phyloP scores from a whole-genome alignment of 2,329 filamentous ascomycete species.

The Neofusicoccum laricinum region DNA sequence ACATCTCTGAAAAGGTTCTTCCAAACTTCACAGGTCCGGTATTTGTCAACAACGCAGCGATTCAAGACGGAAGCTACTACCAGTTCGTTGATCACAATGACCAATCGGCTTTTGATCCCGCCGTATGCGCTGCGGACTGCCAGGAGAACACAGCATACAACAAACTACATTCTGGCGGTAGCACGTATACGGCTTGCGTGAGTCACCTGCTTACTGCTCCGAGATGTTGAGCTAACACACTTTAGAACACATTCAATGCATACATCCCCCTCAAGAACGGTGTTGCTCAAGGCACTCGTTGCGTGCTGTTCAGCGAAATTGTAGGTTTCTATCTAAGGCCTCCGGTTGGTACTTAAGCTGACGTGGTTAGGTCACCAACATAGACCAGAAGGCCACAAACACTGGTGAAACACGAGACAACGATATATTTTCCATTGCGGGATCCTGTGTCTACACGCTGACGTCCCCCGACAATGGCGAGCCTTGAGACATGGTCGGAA shows the following conservation, averaged over 20 bases:
- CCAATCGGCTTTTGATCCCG: constrained; percentile 26
- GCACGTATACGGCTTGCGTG: constrained; percentile 35
- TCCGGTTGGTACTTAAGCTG: neutral
- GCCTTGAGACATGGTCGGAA: no score
- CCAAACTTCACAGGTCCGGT: constrained; percentile 22
- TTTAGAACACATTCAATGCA: constrained; percentile 25
- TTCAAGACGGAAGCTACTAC: constrained; percentile 25
- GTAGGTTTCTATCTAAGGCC: neutral
- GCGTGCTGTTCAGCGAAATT: constrained; percentile 26
- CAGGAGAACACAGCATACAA: constrained; percentile 35
- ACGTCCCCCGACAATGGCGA: no score
- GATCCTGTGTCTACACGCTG: neutral
- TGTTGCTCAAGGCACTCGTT: constrained; percentile 37
- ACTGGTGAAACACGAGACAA: neutral
- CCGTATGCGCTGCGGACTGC: constrained; percentile 34
- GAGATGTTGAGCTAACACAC: neutral
- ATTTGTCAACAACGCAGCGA: constrained; percentile 22
- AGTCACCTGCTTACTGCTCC: constrained; percentile 19
- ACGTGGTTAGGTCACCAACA: constrained; percentile 20
- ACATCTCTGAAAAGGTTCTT: constrained; percentile 6
- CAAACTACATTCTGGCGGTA: constrained; percentile 25
- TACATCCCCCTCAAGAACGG: constrained; percentile 37
- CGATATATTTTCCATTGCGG: neutral
- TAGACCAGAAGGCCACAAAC: neutral
- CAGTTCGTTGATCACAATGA: constrained; percentile 29